Base-by-base conservation (phyloP, 176 grass and related monocot genomes). In the Thalia dealbata region DNA sequence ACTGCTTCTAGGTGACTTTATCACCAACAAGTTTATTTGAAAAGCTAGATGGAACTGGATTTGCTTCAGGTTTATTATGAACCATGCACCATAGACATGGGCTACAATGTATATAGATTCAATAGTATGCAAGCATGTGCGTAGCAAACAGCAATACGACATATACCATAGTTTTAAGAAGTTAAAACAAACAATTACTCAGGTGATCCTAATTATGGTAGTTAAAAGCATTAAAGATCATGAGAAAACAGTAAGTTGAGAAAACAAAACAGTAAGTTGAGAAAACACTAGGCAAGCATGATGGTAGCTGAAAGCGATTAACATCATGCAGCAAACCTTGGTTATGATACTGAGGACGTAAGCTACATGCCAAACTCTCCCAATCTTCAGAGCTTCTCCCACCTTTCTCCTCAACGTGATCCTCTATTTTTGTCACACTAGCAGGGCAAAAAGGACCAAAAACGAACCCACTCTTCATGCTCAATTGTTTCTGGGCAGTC, bases 391-490 rank as follows among this genome's bases (percentile, higher is more conserved):
- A 43, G 23, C 44, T 84, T 68, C 83, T 74, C 35, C 54, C 74
- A 76, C 24, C 24, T 72, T 80, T 83, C 14, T 77, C 79, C 22
- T 55, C 69, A 27, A 58, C 66, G 25, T 82, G 79, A 43, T 43
- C 74, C 15, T 71, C 78, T 18, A 80, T 75, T 81, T 81, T 91
- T 25, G 65, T 91, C 50, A 76, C 83, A 70, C 83, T 65, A 61
- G 82, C 73, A 70, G 95, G 90, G 42, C 84, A 88, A 70, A 99
- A 99, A 76, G 90, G 87, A 27, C 87, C 90, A 88, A 91, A 99
- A 73, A 91, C 95, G 82, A 84, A 91, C 29, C 83, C 74, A 67
- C 43, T 76, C 66, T 79, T 84, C 26, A 65, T 69, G 25, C 7
- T 52, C 26, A 90, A 79, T 56, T 73, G 80, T 56, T 64, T 85